Evolutionary conservation across 768 basidiomycete genomes (phyloP).

Genomic region (Jaapia argillacea): DNA sequence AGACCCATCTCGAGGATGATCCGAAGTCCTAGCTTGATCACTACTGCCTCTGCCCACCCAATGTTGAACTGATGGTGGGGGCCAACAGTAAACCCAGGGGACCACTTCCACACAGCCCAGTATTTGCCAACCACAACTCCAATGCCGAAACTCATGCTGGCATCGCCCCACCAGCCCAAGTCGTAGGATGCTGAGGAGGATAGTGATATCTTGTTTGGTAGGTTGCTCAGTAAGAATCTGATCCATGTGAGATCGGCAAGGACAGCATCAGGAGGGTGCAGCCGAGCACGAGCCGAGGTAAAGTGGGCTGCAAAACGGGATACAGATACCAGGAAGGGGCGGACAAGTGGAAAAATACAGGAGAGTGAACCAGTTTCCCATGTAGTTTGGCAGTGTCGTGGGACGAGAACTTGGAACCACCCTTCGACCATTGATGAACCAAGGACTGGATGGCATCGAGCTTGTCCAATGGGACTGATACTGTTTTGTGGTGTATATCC

Average conservation of each 20-base stretch:
- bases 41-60: constrained; percentile 29
- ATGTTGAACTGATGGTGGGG: constrained; percentile 19
- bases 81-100: constrained; percentile 18
- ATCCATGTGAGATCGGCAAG: constrained; percentile 17
- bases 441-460: constrained; percentile 3
- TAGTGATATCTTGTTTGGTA: constrained; percentile 15
- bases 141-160: constrained; percentile 25
- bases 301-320: constrained; percentile 14
- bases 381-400: constrained; percentile 16
- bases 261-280: constrained; percentile 5
- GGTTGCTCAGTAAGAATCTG: constrained; percentile 3
- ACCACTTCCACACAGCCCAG: constrained; percentile 23
- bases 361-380: constrained; percentile 23
- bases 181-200: constrained; percentile 9
- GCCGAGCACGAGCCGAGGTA: constrained; percentile 6
- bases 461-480: constrained; percentile 19
- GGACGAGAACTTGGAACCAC: not conserved
- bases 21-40: constrained; percentile 23
- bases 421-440: constrained; percentile 7
- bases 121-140: constrained; percentile 17
- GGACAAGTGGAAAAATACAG: constrained; percentile 15
- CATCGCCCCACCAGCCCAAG: constrained; percentile 25
- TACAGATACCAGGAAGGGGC: constrained; percentile 15
- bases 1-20: constrained; percentile 6
- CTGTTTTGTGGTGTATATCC: constrained; percentile 16